Percentiles rank a stretch among this genome's conserved stretches.
Conservation (phyloP, 2,329 filamentous ascomycete genomes). For the Trichoderma asperellum region DNA sequence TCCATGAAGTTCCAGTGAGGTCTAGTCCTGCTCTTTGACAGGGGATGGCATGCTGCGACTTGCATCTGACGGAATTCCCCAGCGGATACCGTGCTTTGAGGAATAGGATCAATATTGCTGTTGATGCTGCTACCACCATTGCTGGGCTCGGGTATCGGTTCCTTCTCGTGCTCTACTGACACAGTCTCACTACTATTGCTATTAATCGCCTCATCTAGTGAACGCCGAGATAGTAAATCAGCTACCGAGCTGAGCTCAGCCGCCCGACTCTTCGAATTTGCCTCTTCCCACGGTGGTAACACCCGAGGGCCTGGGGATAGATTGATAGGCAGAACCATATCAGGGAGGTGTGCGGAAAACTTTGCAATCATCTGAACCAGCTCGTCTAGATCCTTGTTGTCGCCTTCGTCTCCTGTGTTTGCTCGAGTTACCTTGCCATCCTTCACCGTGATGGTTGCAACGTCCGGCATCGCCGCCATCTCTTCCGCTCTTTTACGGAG, state of each 20-base stretch:
- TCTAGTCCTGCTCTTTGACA: slow-evolving; percentile 61
- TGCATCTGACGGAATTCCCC: slow-evolving; percentile 48
- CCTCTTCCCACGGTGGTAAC: slow-evolving; percentile 65
- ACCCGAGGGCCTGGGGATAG: slow-evolving; percentile 53
- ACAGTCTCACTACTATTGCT: neutral
- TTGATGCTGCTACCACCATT: neutral
- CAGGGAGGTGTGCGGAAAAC: slow-evolving; percentile 73
- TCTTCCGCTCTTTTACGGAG: slow-evolving; percentile 63
- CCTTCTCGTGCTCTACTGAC: slow-evolving; percentile 12
- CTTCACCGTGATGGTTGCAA: slow-evolving; percentile 61
- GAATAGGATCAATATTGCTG: neutral
- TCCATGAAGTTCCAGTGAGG: slow-evolving; percentile 66
- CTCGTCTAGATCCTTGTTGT: slow-evolving; percentile 47
- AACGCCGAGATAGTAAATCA: slow-evolving; percentile 39
- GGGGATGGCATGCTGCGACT: slow-evolving; percentile 61
- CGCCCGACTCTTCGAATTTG: slow-evolving; percentile 28
- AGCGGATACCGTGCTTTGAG: slow-evolving; percentile 26
- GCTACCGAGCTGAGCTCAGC: slow-evolving; percentile 37
- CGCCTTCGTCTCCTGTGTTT: slow-evolving; percentile 39
- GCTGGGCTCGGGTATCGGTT: neutral
- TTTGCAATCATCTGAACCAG: slow-evolving; percentile 68
- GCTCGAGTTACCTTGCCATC: slow-evolving; percentile 61
- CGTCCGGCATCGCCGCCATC: slow-evolving; percentile 47
- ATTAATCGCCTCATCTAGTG: slow-evolving; percentile 27
- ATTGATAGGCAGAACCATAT: slow-evolving; percentile 87